Conservation (phyloP, 495 filamentous ascomycete species). For the Aspergillus leporis region DNA sequence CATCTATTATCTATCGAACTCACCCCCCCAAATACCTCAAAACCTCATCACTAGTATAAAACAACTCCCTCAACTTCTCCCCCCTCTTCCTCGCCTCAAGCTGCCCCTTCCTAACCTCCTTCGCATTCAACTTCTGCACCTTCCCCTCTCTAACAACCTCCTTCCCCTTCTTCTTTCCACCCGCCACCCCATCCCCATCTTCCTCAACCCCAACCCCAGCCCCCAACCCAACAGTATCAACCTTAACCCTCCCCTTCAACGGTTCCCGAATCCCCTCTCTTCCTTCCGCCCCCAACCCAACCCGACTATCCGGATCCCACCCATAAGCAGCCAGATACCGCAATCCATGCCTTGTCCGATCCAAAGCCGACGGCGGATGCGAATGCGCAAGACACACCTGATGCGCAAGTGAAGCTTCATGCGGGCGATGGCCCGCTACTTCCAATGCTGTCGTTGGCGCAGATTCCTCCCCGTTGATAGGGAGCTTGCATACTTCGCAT, state of each 20-base stretch:
- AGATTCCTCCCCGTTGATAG: conserved; percentile 31
- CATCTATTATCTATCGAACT: background rate
- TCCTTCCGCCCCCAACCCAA: conserved; percentile 68
- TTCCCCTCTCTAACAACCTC: conserved; percentile 52
- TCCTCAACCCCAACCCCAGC: too few species aligned
- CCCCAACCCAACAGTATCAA: conserved; percentile 74
- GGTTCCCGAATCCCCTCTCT: conserved; percentile 74
- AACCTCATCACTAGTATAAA: conserved; percentile 69
- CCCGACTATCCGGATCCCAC: conserved; percentile 81
- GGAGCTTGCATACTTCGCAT: conserved; percentile 63
- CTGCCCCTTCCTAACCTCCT: conserved; percentile 62
- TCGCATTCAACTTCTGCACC: conserved; percentile 65
- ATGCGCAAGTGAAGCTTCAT: conserved; percentile 76
- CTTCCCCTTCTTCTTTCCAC: conserved; percentile 22
- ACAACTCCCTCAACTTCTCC: conserved; percentile 63
- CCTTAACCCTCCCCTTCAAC: conserved; percentile 70
- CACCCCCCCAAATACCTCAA: conserved; percentile 66
- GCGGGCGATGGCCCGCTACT: conserved; percentile 35
- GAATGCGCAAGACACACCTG: conserved; percentile 80
- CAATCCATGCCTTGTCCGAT: conserved; percentile 76
- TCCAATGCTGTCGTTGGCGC: background rate
- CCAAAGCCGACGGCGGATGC: conserved; percentile 79
- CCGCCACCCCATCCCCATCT: conserved; percentile 28
- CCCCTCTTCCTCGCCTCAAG: conserved; percentile 59
- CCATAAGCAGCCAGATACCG: conserved; percentile 74